Conservation (phyloP, 1,139 yeast genomes). For the Geotrichum carabidarum region DNA sequence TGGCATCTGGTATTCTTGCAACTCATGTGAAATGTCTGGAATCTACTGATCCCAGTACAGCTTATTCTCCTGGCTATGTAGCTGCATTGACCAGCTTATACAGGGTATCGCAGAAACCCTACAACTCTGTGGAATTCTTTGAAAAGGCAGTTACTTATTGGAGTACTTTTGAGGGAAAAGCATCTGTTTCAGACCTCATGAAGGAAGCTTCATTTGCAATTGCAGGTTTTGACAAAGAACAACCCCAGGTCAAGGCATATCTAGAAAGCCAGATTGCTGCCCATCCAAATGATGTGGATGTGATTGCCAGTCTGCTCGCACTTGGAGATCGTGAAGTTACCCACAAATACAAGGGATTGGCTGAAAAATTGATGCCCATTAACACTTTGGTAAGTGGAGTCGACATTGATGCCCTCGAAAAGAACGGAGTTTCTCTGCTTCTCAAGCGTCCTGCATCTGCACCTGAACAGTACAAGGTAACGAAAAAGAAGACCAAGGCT, state of each 20-base stretch:
- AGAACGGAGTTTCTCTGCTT: conserved; percentile 41
- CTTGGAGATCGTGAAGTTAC: conserved; percentile 22
- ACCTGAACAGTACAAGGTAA: conserved; percentile 20
- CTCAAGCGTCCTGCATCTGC: conserved; percentile 25
- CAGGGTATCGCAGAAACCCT: conserved; percentile 35
- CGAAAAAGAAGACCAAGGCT: conserved; percentile 37
- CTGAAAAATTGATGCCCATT: conserved; percentile 19
- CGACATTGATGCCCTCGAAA: conserved; percentile 41
- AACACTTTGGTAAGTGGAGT: conserved; percentile 40
- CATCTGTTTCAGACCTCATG: conserved; percentile 24
- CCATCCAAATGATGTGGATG: conserved; percentile 11
- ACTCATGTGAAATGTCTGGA: conserved; percentile 21
- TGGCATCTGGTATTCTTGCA: conserved; percentile 43
- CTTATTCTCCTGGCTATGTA: conserved; percentile 45
- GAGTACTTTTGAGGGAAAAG: conserved; percentile 9
- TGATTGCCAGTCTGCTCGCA: conserved; percentile 26
- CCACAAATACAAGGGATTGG: conserved; percentile 21
- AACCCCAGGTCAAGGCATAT: conserved; percentile 16
- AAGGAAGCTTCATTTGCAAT: conserved; percentile 25
- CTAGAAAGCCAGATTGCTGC: conserved; percentile 17
- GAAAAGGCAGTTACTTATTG: conserved; percentile 18
- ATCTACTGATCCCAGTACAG: conserved; percentile 19
- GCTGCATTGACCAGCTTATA: conserved; percentile 46
- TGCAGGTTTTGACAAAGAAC: conserved; percentile 19
- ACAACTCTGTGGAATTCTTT: conserved; percentile 19